phyloP scores from a whole-genome alignment of 2,329 filamentous ascomycete species.

The Microdochium nivale region DNA sequence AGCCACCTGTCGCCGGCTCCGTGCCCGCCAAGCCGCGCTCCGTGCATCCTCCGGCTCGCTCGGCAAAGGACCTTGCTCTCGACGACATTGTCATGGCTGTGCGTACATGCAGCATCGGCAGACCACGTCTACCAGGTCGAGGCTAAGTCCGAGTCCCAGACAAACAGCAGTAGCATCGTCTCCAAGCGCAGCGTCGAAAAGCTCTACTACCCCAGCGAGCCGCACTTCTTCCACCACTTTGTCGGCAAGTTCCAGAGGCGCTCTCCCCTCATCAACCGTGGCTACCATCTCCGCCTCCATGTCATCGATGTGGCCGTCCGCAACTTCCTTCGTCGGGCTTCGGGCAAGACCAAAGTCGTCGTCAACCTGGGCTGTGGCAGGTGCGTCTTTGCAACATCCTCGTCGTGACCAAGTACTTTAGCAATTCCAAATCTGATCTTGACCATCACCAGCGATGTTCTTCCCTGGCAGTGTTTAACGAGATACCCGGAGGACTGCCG shows the following conservation, averaged over 20 bases:
- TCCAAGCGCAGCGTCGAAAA: slow-evolving; percentile 91
- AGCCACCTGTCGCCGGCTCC: background rate
- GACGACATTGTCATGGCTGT: slow-evolving; percentile 46
- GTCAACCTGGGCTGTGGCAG: slow-evolving; percentile 86
- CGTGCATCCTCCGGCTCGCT: background rate
- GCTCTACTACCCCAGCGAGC: slow-evolving; percentile 68
- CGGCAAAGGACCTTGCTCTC: slow-evolving; percentile 16
- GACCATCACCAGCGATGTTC: slow-evolving; percentile 59
- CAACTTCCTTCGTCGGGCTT: slow-evolving; percentile 54
- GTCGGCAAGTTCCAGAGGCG: slow-evolving; percentile 75
- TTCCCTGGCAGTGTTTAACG: slow-evolving; percentile 75
- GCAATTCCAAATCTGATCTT: background rate
- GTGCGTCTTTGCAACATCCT: slow-evolving; percentile 42
- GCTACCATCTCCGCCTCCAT: slow-evolving; percentile 80
- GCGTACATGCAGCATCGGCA: slow-evolving; percentile 13
- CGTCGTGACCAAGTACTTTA: background rate
- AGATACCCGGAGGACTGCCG: slow-evolving; percentile 52
- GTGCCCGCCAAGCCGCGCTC: background rate
- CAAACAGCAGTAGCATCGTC: slow-evolving; percentile 85
- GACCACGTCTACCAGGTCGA: background rate
- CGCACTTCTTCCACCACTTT: slow-evolving; percentile 82
- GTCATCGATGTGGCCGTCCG: slow-evolving; percentile 68
- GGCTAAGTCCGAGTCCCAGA: slow-evolving; percentile 35
- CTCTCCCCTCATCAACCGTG: slow-evolving; percentile 83
- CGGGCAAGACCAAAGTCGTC: slow-evolving; percentile 58